Conservation (phyloP, 768 basidiomycete species). For the Tubosaeta brunneosetosa region DNA sequence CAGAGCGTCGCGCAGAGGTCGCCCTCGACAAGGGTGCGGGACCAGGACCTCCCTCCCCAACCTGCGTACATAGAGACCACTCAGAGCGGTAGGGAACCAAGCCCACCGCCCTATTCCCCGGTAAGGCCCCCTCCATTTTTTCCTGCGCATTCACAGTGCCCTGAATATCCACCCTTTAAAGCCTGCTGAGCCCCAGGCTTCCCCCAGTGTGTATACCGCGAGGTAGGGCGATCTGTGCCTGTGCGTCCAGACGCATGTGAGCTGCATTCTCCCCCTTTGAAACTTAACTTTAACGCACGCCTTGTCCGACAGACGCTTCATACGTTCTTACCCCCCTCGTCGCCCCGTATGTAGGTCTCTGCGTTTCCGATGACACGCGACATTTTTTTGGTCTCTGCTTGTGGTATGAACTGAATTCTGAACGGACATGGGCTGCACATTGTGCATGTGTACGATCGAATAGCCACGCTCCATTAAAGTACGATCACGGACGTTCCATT, state of each 20-base stretch:
- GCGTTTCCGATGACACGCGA: background rate
- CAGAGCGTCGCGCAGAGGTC: background rate
- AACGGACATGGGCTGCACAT: background rate
- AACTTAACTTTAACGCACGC: conserved; percentile 1
- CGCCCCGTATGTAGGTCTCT: background rate
- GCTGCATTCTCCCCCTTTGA: background rate
- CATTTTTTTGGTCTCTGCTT: background rate
- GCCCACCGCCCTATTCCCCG: conserved; percentile 24
- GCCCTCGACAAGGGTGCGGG: background rate
- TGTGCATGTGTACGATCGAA: background rate
- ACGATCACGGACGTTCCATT: background rate
- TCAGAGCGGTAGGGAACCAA: conserved; percentile 1
- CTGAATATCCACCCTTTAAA: background rate
- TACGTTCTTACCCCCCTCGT: background rate
- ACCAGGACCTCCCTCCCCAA: conserved; percentile 1
- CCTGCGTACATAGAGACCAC: background rate
- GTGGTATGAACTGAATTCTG: background rate
- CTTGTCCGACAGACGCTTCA: too few species aligned
- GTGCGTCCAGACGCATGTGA: background rate
- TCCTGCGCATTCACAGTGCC: background rate
- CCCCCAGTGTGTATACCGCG: conserved; percentile 2
- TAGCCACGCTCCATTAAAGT: background rate
- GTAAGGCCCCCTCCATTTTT: conserved; percentile 15
- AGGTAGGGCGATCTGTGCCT: conserved; percentile 1
- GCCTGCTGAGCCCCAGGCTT: conserved; percentile 2